These are phyloP conservation scores for Fraxinus xanthoxyloides DNA, from an alignment of 305 asterid species.

Conservation along the genomic window DNA sequence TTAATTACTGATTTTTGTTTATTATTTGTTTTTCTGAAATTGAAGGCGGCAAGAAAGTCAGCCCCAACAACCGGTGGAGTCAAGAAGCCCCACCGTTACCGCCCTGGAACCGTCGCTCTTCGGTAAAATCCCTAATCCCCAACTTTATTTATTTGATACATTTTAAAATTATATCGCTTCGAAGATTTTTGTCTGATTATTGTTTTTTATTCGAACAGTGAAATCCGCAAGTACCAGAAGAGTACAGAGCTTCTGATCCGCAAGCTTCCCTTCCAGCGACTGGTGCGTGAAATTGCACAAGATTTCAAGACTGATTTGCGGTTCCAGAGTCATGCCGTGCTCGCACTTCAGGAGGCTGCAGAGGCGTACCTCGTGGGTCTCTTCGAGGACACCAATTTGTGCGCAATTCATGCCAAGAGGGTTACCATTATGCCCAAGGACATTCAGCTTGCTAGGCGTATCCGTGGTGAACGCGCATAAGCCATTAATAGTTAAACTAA, in stretches of 20 bases:
- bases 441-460: conserved; percentile 61
- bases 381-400: conserved; percentile 59
- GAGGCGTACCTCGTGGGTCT: conserved; percentile 65
- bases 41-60: conserved; percentile 65
- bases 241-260: conserved; percentile 68
- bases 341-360: conserved; percentile 63
- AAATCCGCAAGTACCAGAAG: conserved; percentile 67
- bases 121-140: conserved; percentile 32
- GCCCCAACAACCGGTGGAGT: conserved; percentile 73
- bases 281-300: conserved; percentile 67
- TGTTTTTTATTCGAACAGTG: conserved; percentile 24
- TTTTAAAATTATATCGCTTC: background rate
- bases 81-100: conserved; percentile 72
- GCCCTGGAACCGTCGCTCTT: conserved; percentile 74
- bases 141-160: background rate
- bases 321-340: conserved; percentile 67
- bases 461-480: conserved; percentile 73
- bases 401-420: conserved; percentile 71
- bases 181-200: background rate
- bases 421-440: conserved; percentile 74
- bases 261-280: conserved; percentile 59
- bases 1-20: background rate
- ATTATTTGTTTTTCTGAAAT: background rate
- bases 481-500: too few relatives aligned
- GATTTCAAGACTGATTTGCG: conserved; percentile 67